Base-by-base conservation (phyloP, 805 yeast species). In the Jamesozyma hellenica region DNA sequence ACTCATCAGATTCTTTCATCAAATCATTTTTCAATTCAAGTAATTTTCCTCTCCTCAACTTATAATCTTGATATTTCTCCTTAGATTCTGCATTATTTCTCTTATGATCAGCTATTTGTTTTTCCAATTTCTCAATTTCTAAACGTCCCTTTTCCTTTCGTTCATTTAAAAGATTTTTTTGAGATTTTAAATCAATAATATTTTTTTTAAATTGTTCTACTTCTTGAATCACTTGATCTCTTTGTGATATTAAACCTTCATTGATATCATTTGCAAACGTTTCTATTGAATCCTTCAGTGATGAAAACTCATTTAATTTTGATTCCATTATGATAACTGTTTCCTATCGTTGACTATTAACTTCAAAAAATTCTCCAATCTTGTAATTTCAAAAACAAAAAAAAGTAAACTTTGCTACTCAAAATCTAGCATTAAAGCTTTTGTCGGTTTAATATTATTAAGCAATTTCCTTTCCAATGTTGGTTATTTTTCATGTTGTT, bases 11-110 rank as follows among this genome's bases (percentile, higher is more conserved):
- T 35, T 56, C 63, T 17, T 40, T 42, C 9, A 56, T 40, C 52
- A 68, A 17, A 8, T 46, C 36, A 3, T 43, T 42, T 31, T 61
- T 55, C 21, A 61, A 64, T 5, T 56, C 49, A 7, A 49, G 46
- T 27, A 72, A 49, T 26, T 56, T 55, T 7, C 52, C 52, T 40
- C 67, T 67, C 32, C 70, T 65, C 6, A 53, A 38, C 8, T 52
- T 47, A 30, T 69, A 55, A 13, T 61, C 60, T 44, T 63, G 60
- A 32, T 61, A 60, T 47, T 66, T 54, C 34, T 54, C 45, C 36
- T 63, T 64, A 19, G 65, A 68, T 18, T 57, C 54, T 8, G 54
- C 61, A 46, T 42, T 32, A 51, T 58, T 48, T 32, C 48, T 16
- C 43, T 52, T 45, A 14, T 48, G 52, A 21, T 46, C 38, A 17